Evolutionary conservation across 139 green algal genomes (phyloP).

Genomic region (Chloropicon primus): DNA sequence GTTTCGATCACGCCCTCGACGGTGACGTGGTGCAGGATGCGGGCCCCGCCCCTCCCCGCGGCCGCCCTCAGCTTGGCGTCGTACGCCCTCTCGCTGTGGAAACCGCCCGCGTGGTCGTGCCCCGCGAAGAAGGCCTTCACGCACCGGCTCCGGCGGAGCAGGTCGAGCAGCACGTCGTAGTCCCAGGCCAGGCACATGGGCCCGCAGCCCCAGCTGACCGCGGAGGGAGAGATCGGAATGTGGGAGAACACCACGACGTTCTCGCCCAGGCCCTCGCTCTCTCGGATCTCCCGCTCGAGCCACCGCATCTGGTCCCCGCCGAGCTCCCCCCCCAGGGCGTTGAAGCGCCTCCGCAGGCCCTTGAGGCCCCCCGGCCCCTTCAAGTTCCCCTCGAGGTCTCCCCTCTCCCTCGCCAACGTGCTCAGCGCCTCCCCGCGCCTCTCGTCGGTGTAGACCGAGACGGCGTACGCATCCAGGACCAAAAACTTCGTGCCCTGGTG

Average conservation of each 20-base stretch:
- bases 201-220: not conserved
- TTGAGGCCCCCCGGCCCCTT: not conserved
- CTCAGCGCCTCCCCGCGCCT: not conserved
- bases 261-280: not conserved
- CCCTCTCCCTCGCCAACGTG: not conserved
- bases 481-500: not conserved
- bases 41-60: too few relatives aligned
- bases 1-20: not conserved
- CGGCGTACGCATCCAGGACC: not conserved
- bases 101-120: not conserved
- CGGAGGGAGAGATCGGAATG: not conserved
- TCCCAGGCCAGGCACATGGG: not conserved
- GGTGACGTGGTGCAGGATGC: not conserved
- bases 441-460: not conserved
- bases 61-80: not conserved
- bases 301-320: not conserved
- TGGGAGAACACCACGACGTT: not conserved
- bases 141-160: not conserved
- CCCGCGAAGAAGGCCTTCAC: not conserved
- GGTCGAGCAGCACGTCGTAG: not conserved
- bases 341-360: not conserved
- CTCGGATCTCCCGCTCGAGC: not conserved
- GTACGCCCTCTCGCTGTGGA: not conserved
- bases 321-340: not conserved
- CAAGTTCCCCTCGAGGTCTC: not conserved